phyloP scores from a whole-genome alignment of 2,329 filamentous ascomycete species.

The Talaromyces sp. region DNA sequence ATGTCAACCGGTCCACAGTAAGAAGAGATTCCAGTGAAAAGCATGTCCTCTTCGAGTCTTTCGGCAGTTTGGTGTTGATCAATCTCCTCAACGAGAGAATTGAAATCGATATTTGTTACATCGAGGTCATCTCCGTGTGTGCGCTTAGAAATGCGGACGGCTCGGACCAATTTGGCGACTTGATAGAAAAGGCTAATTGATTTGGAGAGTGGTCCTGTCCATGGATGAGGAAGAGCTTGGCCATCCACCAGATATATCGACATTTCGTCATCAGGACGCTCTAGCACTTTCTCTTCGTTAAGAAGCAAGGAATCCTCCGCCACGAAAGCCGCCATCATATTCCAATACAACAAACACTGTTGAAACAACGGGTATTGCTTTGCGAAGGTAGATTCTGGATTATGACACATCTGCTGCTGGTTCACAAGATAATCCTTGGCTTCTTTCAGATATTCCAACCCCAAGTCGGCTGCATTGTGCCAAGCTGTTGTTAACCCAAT shows the following conservation, averaged over 20 bases:
- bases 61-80: constrained; percentile 23
- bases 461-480: constrained; percentile 24
- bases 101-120: constrained; percentile 20
- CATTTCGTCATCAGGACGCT: constrained; percentile 17
- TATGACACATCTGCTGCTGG: constrained; percentile 20
- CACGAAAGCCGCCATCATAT: constrained; percentile 26
- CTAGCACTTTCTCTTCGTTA: constrained; percentile 15
- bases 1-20: constrained; percentile 27
- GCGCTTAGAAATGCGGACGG: constrained; percentile 17
- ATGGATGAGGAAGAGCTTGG: constrained; percentile 23
- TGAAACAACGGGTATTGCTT: constrained; percentile 27
- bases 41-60: constrained; percentile 20
- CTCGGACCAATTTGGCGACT: constrained; percentile 21
- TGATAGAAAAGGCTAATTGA: constrained; percentile 22
- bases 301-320: constrained; percentile 24
- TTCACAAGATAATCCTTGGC: constrained; percentile 23
- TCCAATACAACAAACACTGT: constrained; percentile 27
- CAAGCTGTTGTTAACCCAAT: constrained; percentile 25
- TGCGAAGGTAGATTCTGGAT: constrained; percentile 18
- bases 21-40: constrained; percentile 23
- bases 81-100: constrained; percentile 20
- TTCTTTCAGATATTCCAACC: constrained; percentile 24
- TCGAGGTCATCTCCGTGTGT: constrained; percentile 12
- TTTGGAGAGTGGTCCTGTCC: constrained; percentile 25
- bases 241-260: constrained; percentile 27